Evolutionary conservation across 352 stramenopile genomes (phyloP).

Genomic region (Phytophthora palmivora): DNA sequence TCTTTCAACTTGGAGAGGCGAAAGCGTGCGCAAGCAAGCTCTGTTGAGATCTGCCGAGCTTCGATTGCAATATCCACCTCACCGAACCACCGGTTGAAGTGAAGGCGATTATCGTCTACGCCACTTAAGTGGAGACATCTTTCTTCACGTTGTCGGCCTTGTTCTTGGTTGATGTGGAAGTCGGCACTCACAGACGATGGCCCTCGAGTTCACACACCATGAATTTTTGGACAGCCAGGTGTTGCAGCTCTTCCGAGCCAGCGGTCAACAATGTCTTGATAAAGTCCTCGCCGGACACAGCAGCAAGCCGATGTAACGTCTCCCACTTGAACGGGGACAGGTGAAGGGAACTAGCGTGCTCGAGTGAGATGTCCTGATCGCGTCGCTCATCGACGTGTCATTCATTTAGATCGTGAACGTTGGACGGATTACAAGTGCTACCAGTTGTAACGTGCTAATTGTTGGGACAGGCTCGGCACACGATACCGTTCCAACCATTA

Average conservation of each 20-base stretch:
- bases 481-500: too few species aligned
- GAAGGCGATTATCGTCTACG: slow-evolving; percentile 10
- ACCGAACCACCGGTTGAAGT: slow-evolving; percentile 23
- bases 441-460: too few species aligned
- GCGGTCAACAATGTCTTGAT: too few species aligned
- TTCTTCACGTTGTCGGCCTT: slow-evolving; percentile 20
- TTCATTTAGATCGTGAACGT: too few species aligned
- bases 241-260: too few species aligned
- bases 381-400: not conserved
- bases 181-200: slow-evolving; percentile 19
- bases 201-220: too few species aligned
- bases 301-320: too few species aligned
- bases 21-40: slow-evolving; percentile 3
- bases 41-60: slow-evolving; percentile 10
- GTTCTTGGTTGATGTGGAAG: slow-evolving; percentile 12
- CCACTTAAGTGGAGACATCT: slow-evolving; percentile 31
- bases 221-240: too few species aligned
- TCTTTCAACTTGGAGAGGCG: slow-evolving; percentile 9
- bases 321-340: too few species aligned
- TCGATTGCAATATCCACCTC: slow-evolving; percentile 27
- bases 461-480: too few species aligned
- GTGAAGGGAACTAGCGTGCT: not conserved
- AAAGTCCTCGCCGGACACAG: too few species aligned
- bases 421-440: too few species aligned
- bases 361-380: not conserved